Evolutionary conservation across 1,284 basidiomycete species (phyloP).

Genomic region (Pseudozyma thailandica): DNA sequence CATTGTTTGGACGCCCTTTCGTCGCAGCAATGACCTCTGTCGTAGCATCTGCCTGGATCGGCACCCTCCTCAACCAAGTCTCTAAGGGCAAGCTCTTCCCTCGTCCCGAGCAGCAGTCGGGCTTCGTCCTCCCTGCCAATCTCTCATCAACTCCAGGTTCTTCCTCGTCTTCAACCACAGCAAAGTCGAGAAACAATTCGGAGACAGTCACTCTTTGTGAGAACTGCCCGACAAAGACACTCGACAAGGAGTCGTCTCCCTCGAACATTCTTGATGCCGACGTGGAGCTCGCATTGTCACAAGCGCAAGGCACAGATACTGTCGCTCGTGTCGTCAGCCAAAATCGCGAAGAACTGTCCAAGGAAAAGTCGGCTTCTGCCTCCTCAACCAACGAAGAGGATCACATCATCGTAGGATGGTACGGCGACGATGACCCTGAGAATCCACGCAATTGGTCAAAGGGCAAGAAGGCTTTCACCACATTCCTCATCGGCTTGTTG

Average conservation of each 20-base stretch:
- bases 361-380: background rate
- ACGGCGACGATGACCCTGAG: conserved; percentile 46
- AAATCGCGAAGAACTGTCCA: background rate
- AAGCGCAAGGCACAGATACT: conserved; percentile 5
- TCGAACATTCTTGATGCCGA: conserved; percentile 3
- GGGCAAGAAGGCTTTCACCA: conserved; percentile 40
- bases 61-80: conserved; percentile 34
- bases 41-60: conserved; percentile 31
- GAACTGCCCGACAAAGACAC: background rate
- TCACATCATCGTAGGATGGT: conserved; percentile 69
- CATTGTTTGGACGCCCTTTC: no score
- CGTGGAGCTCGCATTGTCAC: conserved; percentile 8
- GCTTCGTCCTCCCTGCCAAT: conserved; percentile 16
- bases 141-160: background rate
- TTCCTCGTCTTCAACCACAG: background rate
- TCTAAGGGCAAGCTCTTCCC: conserved; percentile 24
- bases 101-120: conserved; percentile 19
- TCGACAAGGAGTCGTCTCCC: background rate
- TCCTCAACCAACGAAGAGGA: conserved; percentile 6
- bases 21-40: conserved; percentile 16
- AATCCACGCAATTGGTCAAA: conserved; percentile 51
- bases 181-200: conserved; percentile 4
- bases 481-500: conserved; percentile 29
- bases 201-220: conserved; percentile 6
- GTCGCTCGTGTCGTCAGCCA: conserved; percentile 12